phyloP scores from a whole-genome alignment of 148 eudicot genomes.

The Silene conica region DNA sequence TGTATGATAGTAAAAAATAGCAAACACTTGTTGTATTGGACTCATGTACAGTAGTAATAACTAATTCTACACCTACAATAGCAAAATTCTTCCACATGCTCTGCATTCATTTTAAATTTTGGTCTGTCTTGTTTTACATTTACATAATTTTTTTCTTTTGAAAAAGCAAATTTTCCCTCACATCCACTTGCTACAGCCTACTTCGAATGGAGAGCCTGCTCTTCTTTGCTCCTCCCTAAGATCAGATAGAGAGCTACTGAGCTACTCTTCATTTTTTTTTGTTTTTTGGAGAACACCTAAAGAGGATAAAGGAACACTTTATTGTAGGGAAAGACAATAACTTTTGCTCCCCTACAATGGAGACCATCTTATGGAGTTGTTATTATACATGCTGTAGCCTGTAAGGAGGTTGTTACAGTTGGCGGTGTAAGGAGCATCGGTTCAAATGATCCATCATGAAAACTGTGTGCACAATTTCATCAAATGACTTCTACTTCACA shows the following conservation, averaged over 20 bases:
- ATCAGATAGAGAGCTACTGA: background rate
- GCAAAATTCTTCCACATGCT: background rate
- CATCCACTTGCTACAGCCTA: background rate
- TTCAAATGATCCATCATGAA: background rate
- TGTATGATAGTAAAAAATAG: background rate
- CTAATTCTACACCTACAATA: background rate
- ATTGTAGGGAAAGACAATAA: too few species aligned
- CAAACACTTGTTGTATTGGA: background rate
- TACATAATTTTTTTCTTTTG: too few species aligned
- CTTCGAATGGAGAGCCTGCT: background rate
- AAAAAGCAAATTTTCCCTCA: background rate
- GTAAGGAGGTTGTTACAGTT: background rate
- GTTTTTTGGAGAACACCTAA: background rate
- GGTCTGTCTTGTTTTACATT: background rate
- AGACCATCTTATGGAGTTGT: background rate
- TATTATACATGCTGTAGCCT: background rate
- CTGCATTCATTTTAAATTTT: too few species aligned
- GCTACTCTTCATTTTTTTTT: background rate
- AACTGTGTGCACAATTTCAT: background rate
- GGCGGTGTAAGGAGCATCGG: background rate
- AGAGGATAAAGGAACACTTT: background rate
- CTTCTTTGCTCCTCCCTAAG: background rate
- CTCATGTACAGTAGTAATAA: background rate
- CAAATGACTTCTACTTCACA: background rate
- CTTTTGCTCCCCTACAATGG: background rate